Evolutionary conservation across 192 early-diverging fungal genomes (phyloP).

Genomic region (Gamsiella multidivaricata): DNA sequence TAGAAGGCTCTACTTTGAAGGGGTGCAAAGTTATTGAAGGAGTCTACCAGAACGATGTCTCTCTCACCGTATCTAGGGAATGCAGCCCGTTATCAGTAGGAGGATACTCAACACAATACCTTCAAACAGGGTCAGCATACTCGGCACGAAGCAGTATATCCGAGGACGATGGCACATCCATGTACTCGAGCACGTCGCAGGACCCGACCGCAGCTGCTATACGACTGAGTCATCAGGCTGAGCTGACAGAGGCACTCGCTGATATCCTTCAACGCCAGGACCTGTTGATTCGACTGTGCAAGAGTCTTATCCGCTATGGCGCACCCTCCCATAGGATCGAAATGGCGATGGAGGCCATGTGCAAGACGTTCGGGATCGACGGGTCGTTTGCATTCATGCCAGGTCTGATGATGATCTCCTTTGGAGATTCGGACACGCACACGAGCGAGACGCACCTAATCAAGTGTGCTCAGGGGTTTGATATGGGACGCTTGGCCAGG

Average conservation of each 20-base stretch:
- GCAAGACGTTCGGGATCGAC: conserved; percentile 66
- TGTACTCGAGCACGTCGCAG: conserved; percentile 25
- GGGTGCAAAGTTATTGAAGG: neutral
- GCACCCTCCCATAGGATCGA: conserved; percentile 65
- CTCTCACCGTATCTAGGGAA: no score
- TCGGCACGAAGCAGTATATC: conserved; percentile 32
- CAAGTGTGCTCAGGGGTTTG: conserved; percentile 67
- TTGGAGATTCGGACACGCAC: conserved; percentile 80
- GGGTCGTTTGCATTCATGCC: conserved; percentile 75
- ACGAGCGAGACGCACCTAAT: conserved; percentile 81
- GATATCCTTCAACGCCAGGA: conserved; percentile 61
- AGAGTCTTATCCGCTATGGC: conserved; percentile 60
- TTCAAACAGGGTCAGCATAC: conserved; percentile 4
- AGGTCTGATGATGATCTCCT: conserved; percentile 77
- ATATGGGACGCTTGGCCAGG: conserved; percentile 72
- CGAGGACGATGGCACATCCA: conserved; percentile 21
- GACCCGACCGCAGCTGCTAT: conserved; percentile 19
- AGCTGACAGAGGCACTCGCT: conserved; percentile 27
- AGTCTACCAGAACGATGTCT: no score
- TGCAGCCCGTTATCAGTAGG: neutral
- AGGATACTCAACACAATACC: neutral
- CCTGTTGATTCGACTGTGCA: conserved; percentile 61
- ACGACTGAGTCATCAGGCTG: conserved; percentile 19
- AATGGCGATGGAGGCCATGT: conserved; percentile 58
- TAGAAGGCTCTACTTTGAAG: neutral